A percentile compares a stretch with the other conserved stretches of the same genome.
Evolutionary conservation across 2,329 filamentous ascomycete genomes (phyloP).

Genomic region (Aspergillus intermedius): DNA sequence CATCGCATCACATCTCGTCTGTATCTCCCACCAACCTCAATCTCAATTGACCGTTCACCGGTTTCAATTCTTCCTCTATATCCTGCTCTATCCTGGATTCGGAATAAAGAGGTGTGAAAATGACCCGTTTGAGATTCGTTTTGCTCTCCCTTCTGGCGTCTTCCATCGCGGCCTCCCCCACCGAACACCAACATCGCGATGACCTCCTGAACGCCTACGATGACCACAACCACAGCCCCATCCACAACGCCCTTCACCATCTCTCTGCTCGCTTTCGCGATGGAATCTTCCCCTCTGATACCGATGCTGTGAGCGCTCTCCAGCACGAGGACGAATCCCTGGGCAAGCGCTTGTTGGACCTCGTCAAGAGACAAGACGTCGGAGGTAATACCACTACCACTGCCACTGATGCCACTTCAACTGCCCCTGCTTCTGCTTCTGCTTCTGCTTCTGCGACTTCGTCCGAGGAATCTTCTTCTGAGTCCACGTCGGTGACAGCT

Average conservation of each 20-base stretch:
- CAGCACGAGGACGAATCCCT: conserved; percentile 56
- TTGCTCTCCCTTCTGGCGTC: neutral
- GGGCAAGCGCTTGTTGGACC: conserved; percentile 55
- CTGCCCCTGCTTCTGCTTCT: conserved; percentile 12
- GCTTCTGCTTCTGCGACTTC: conserved; percentile 7
- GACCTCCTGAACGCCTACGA: conserved; percentile 53
- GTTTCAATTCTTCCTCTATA: neutral
- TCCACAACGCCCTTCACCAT: conserved; percentile 62
- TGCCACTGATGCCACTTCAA: conserved; percentile 4
- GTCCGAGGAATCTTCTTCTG: neutral
- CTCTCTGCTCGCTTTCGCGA: conserved; percentile 60
- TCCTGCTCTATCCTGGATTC: too few relatives aligned
- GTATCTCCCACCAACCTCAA: too few relatives aligned
- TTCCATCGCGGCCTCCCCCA: neutral
- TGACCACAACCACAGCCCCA: conserved; percentile 52
- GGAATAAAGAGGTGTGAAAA: too few relatives aligned
- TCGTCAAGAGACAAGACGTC: conserved; percentile 54
- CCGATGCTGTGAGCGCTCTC: conserved; percentile 56
- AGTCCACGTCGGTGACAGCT: neutral
- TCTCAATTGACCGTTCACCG: too few relatives aligned
- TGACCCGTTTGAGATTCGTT: neutral
- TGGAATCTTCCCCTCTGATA: conserved; percentile 61
- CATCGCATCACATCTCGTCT: too few relatives aligned
- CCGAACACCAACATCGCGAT: conserved; percentile 30
- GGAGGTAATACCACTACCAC: conserved; percentile 6